Conservation (phyloP, 306 rosid species). For the Cucumis melo region DNA sequence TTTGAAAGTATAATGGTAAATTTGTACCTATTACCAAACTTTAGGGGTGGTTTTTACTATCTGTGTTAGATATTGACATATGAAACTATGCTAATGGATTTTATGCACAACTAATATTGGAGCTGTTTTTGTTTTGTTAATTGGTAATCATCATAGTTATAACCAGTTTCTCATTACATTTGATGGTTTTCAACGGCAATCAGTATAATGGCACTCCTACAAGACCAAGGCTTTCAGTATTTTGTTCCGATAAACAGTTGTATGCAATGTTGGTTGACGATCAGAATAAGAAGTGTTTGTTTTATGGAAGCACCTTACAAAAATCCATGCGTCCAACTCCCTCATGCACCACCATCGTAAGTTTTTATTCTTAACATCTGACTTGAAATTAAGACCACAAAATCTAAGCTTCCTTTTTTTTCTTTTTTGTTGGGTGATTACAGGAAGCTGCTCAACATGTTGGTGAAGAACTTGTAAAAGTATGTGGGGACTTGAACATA, state of each 20-base stretch:
- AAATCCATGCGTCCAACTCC: constrained; percentile 41
- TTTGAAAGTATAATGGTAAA: no score
- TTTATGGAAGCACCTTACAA: constrained; percentile 71
- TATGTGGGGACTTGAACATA: constrained; percentile 49
- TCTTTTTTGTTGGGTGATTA: background rate
- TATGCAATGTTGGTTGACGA: constrained; percentile 91
- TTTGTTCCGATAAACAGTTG: constrained; percentile 73
- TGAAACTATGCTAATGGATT: no score
- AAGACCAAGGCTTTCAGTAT: constrained; percentile 83
- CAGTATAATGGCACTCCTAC: constrained; percentile 67
- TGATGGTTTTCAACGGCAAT: background rate
- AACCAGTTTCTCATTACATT: background rate
- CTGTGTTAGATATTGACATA: no score
- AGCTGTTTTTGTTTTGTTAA: background rate
- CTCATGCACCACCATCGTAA: constrained; percentile 41
- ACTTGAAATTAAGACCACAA: background rate
- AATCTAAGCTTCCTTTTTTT: background rate
- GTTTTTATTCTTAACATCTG: background rate
- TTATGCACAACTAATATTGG: no score
- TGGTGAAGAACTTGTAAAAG: constrained; percentile 62
- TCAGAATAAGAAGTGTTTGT: constrained; percentile 66
- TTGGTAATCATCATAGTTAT: background rate
- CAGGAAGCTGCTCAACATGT: constrained; percentile 77
- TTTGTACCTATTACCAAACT: no score
- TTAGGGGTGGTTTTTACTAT: no score